phyloP scores from a whole-genome alignment of 306 rosid genomes.

The Phaseolus lunatus region DNA sequence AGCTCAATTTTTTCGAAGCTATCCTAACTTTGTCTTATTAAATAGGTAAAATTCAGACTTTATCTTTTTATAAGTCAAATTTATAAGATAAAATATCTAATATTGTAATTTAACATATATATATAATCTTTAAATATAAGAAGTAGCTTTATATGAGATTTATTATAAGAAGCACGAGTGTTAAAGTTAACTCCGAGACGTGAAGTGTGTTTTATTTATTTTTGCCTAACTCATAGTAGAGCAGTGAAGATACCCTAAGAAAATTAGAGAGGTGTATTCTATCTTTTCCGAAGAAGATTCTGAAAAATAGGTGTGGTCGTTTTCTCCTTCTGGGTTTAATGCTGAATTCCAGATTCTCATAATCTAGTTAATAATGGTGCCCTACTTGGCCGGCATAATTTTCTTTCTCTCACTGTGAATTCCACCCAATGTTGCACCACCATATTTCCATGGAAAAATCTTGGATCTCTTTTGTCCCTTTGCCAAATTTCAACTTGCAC shows the following conservation, averaged over 20 bases:
- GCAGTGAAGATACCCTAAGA: not conserved
- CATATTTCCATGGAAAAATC: not conserved
- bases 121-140: too few species aligned
- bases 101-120: too few species aligned
- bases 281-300: conserved; percentile 26
- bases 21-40: too few species aligned
- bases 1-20: too few species aligned
- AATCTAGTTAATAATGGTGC: conserved; percentile 22
- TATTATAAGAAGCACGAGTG: too few species aligned
- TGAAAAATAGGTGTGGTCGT: conserved; percentile 38
- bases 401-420: conserved; percentile 38
- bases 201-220: too few species aligned
- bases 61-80: too few species aligned
- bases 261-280: not conserved
- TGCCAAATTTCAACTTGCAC: conserved; percentile 30
- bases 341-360: conserved; percentile 22
- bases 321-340: not conserved
- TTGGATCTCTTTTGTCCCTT: conserved; percentile 24
- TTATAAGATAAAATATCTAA: too few species aligned
- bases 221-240: not conserved
- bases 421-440: conserved; percentile 44
- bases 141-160: too few species aligned
- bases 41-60: too few species aligned
- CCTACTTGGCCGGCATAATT: conserved; percentile 45
- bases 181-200: too few species aligned